Evolutionary conservation across 768 basidiomycete genomes (phyloP), one percentile per base, ranked within the genome.

Genomic region (Tricholoma matsutake): DNA sequence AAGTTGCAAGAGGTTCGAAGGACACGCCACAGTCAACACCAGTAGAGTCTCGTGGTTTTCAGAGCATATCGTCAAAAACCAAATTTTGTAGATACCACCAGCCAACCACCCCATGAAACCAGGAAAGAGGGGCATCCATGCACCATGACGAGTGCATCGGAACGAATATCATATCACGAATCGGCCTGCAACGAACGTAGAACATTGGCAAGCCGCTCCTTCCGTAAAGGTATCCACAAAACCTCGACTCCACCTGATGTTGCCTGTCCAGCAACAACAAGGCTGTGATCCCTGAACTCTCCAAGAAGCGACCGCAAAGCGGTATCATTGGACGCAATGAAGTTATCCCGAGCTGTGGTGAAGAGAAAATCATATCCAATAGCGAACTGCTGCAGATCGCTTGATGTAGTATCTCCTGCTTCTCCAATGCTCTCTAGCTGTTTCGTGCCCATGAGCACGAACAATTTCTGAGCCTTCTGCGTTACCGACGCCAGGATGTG

Each of bases 231-330:
- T 65, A 97, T 92, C 94, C 94, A 97, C 45, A 95, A 75, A 68
- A 85, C 80, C 73, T 93, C 86, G 57, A 81, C 79, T 34, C 80
- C 72, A 62, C 77, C 76, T 6, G 81, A 67, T 41, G 76, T 74
- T 60, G 78, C 71, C 65, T 77, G 77, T 8, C 78, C 73, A 31
- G 76, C 72, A 41, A 92, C 78, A n/a, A 98, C 85, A 69, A 98
- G 71, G 2, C 85, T 86, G 65, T 99, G 97, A 72, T 98, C 97
- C 67, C 85, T 83, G 73, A 96, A 98, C 73, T 98, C 97, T 11
- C 87, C 87, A 56, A 98, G 76, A 34, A 96, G 78, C 8, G 92
- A 83, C 45, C 90, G 81, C 68, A 96, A 78, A 37, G 94, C 86
- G 3, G 88, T 90, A 65, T 96, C 94, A 71, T 87, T 94, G 41